A percentile compares a stretch with the other conserved stretches of the same genome.
phyloP scores from a whole-genome alignment of 2,329 filamentous ascomycete species.

The Rhinocladiella similis region DNA sequence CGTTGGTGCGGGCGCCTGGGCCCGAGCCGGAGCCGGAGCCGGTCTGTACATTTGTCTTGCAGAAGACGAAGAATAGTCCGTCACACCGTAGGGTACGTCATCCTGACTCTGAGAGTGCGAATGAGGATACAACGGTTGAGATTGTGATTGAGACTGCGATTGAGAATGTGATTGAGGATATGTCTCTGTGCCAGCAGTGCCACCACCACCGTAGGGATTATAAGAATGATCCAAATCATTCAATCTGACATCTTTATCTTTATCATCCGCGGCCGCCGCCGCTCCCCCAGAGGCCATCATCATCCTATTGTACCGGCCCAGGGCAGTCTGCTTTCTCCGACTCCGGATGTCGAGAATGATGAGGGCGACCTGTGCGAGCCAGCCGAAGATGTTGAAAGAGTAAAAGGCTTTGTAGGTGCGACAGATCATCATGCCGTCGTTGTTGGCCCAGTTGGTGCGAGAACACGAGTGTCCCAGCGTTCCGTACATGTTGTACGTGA shows the following conservation, averaged over 20 bases:
- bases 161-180: slow-evolving; percentile 3
- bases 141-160: no score
- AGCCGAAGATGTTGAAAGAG: slow-evolving; percentile 53
- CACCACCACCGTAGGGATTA: no score
- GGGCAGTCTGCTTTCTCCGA: slow-evolving; percentile 42
- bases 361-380: slow-evolving; percentile 48
- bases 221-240: slow-evolving; percentile 27
- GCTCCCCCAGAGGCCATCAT: no score
- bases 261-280: slow-evolving; percentile 33
- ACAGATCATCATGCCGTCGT: slow-evolving; percentile 57
- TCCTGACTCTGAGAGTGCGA: slow-evolving; percentile 7
- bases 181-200: no score
- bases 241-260: slow-evolving; percentile 40
- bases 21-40: no score
- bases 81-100: slow-evolving; percentile 14
- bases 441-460: slow-evolving; percentile 52
- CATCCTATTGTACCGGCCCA: slow-evolving; percentile 53
- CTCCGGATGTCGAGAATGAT: slow-evolving; percentile 54
- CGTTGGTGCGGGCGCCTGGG: neutral
- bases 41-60: slow-evolving; percentile 5
- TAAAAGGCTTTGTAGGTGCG: slow-evolving; percentile 62
- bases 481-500: slow-evolving; percentile 55
- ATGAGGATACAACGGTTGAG: neutral
- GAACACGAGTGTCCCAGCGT: slow-evolving; percentile 56
- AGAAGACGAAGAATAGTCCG: slow-evolving; percentile 5